Conservation (phyloP, 345 rosid genomes). For the Dipteronia sinensis region DNA sequence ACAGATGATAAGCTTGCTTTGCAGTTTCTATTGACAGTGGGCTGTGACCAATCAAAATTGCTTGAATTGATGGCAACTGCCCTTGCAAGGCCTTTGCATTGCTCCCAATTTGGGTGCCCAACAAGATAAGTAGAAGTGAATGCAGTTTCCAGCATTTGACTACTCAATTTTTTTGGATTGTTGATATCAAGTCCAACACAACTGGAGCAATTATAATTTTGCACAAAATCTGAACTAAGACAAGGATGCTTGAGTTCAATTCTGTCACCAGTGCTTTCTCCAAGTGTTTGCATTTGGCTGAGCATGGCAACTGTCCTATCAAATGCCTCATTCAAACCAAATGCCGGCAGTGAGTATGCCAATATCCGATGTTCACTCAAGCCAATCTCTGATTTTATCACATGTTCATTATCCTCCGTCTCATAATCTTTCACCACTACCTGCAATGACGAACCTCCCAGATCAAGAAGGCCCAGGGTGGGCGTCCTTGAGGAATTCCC, state of each 20-base stretch:
- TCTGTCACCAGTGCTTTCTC: conserved; percentile 18
- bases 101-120: conserved; percentile 61
- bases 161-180: conserved; percentile 13
- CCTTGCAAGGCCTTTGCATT: conserved; percentile 45
- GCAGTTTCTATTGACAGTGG: conserved; percentile 27
- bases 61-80: conserved; percentile 52
- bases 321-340: conserved; percentile 62
- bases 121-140: conserved; percentile 23
- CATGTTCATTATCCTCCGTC: conserved; percentile 22
- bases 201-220: conserved; percentile 45
- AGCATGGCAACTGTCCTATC: conserved; percentile 54
- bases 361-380: conserved; percentile 35
- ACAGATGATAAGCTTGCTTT: conserved; percentile 25
- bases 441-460: conserved; percentile 74
- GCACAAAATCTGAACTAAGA: conserved; percentile 39
- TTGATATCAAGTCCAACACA: conserved; percentile 21
- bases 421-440: conserved; percentile 46
- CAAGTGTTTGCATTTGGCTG: conserved; percentile 16
- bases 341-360: conserved; percentile 48
- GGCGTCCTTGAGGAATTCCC: conserved; percentile 35
- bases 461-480: conserved; percentile 59
- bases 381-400: conserved; percentile 43
- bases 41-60: conserved; percentile 25
- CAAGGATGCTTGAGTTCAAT: conserved; percentile 56
- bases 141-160: conserved; percentile 17